Evolutionary conservation across 1,139 yeast genomes (phyloP).

Genomic region (Pneumocystis oryctolagi): DNA sequence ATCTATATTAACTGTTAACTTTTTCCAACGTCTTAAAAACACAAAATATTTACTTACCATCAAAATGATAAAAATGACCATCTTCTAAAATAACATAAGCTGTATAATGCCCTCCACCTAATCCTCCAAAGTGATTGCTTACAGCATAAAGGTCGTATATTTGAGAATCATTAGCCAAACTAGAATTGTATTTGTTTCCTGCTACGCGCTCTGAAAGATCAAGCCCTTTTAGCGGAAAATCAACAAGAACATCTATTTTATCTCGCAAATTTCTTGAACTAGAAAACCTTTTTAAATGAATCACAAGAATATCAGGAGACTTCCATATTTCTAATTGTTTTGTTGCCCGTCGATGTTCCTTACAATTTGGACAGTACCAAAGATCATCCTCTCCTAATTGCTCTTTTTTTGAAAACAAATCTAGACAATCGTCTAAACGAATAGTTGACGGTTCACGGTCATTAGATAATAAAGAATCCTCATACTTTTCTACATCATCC

Average conservation of each 20-base stretch:
- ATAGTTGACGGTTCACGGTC: conserved; percentile 28
- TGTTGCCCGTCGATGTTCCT: conserved; percentile 79
- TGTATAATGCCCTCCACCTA: conserved; percentile 97
- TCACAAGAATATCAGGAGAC: conserved; percentile 75
- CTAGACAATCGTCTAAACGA: conserved; percentile 59
- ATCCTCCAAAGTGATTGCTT: conserved; percentile 89
- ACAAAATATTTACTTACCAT: conserved; percentile 29
- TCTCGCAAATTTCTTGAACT: conserved; percentile 76
- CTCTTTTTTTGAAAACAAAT: conserved; percentile 65
- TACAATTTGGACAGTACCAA: conserved; percentile 88
- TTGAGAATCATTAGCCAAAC: conserved; percentile 22
- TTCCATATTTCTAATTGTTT: conserved; percentile 86
- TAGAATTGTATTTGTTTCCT: conserved; percentile 25
- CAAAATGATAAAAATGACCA: conserved; percentile 73
- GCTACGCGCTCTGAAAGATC: conserved; percentile 50
- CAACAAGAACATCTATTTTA: conserved; percentile 70
- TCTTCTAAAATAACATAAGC: conserved; percentile 70
- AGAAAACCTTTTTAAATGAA: conserved; percentile 82
- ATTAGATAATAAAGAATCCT: neutral
- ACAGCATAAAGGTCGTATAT: conserved; percentile 82
- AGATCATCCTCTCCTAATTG: conserved; percentile 76
- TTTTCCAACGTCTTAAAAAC: neutral
- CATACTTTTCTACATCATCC: conserved; percentile 1
- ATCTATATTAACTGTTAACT: conserved; percentile 22
- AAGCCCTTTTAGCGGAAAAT: conserved; percentile 73